phyloP scores from a whole-genome alignment of 805 yeast species.

The Wickerhamomyces alni region DNA sequence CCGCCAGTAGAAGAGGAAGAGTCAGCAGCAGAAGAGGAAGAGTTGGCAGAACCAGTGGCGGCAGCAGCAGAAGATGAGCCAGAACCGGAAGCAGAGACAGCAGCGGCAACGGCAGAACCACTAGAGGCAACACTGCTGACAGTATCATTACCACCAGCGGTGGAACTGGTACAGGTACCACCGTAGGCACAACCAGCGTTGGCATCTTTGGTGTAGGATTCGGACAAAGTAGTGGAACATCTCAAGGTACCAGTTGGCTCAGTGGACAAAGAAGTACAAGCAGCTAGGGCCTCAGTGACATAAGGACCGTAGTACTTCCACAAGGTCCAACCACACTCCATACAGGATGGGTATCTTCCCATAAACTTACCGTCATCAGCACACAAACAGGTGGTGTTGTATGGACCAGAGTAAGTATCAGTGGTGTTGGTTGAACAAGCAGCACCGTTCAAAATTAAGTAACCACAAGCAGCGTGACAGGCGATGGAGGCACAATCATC shows the following conservation, averaged over 20 bases:
- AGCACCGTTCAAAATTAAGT: slow-evolving; percentile 27
- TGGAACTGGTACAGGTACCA: slow-evolving; percentile 6
- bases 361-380: slow-evolving; percentile 15
- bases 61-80: slow-evolving; percentile 1
- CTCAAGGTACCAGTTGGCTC: slow-evolving; percentile 23
- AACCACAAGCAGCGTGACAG: slow-evolving; percentile 31
- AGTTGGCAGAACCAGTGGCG: not conserved
- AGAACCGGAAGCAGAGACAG: not conserved
- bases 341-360: slow-evolving; percentile 22
- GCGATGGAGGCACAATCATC: slow-evolving; percentile 24
- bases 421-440: slow-evolving; percentile 25
- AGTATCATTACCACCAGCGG: too few species aligned
- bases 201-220: slow-evolving; percentile 11
- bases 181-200: slow-evolving; percentile 14
- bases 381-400: slow-evolving; percentile 22
- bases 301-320: slow-evolving; percentile 28
- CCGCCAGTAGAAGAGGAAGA: too few species aligned
- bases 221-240: slow-evolving; percentile 18
- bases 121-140: too few species aligned
- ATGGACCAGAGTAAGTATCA: slow-evolving; percentile 18
- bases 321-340: slow-evolving; percentile 34
- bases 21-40: slow-evolving; percentile 7
- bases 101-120: slow-evolving; percentile 3
- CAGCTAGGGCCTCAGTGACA: slow-evolving; percentile 24
- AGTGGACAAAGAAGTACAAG: slow-evolving; percentile 22